Evolutionary conservation across 345 rosid genomes (phyloP).

Genomic region (Hibiscus trionum): DNA sequence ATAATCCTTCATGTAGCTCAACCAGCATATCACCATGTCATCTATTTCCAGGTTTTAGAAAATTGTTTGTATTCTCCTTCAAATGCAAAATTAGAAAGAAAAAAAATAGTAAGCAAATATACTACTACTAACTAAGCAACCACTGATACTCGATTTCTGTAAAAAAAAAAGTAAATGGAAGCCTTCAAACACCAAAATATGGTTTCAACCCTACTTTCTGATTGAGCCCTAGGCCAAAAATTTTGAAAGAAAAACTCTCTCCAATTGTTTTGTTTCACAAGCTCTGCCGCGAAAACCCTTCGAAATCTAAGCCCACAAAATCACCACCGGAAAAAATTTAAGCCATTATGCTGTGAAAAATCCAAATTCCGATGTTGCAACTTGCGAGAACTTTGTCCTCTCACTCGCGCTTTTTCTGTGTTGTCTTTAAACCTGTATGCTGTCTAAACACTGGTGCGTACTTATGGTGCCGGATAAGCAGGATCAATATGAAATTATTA

Average conservation of each 20-base stretch:
- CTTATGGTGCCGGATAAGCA: conserved; percentile 24
- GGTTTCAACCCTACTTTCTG: background rate
- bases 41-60: no score
- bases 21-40: no score
- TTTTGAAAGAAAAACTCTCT: background rate
- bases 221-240: background rate
- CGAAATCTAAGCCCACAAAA: background rate
- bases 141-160: no score
- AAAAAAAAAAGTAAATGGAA: no score
- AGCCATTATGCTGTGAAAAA: background rate
- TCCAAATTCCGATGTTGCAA: background rate
- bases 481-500: conserved; percentile 44
- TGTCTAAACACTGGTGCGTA: conserved; percentile 40
- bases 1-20: no score
- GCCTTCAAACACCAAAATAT: background rate
- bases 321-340: background rate
- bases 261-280: background rate
- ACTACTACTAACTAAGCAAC: no score
- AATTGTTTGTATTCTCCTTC: no score
- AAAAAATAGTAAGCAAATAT: no score
- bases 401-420: conserved; percentile 28
- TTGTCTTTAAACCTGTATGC: conserved; percentile 19
- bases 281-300: background rate
- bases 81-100: no score
- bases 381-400: background rate